Conservation (phyloP, 306 rosid genomes). For the Ochetophila trinervis region DNA sequence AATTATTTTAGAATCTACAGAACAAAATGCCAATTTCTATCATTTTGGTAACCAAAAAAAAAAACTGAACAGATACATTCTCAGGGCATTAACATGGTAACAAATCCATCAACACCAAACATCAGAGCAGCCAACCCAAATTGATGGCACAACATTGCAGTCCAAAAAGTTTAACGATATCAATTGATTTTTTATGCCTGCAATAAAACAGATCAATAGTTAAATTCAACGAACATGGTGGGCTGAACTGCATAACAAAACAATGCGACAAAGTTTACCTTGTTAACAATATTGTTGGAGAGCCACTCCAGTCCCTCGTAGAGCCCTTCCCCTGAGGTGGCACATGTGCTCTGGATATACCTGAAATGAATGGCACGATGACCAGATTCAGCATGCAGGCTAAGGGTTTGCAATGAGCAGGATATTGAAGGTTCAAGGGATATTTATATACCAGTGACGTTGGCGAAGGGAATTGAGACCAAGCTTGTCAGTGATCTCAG, state of each 20-base stretch:
- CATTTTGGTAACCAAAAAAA: neutral
- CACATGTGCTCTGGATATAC: slow-evolving; percentile 55
- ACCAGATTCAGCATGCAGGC: neutral
- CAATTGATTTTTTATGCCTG: slow-evolving; percentile 19
- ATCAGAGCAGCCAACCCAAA: slow-evolving; percentile 8
- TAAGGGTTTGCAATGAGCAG: neutral
- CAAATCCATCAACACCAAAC: slow-evolving; percentile 23
- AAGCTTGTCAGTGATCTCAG: slow-evolving; percentile 51
- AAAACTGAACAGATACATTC: slow-evolving; percentile 20
- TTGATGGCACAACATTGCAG: slow-evolving; percentile 4
- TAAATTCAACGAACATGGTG: neutral
- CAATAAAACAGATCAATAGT: neutral
- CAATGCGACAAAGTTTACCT: slow-evolving; percentile 23
- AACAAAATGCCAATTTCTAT: slow-evolving; percentile 6
- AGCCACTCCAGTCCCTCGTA: slow-evolving; percentile 58
- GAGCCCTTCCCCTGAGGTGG: slow-evolving; percentile 57
- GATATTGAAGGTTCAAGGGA: neutral
- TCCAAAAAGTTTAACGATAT: slow-evolving; percentile 2
- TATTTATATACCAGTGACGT: slow-evolving; percentile 47
- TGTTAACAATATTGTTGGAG: slow-evolving; percentile 53
- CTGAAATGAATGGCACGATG: neutral
- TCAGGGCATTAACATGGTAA: slow-evolving; percentile 9
- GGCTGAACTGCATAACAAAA: neutral
- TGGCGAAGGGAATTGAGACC: slow-evolving; percentile 59
- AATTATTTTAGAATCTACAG: slow-evolving; percentile 35